Evolutionary conservation across 768 basidiomycete species (phyloP).

Genomic region (Psilocybe subaeruginosa): DNA sequence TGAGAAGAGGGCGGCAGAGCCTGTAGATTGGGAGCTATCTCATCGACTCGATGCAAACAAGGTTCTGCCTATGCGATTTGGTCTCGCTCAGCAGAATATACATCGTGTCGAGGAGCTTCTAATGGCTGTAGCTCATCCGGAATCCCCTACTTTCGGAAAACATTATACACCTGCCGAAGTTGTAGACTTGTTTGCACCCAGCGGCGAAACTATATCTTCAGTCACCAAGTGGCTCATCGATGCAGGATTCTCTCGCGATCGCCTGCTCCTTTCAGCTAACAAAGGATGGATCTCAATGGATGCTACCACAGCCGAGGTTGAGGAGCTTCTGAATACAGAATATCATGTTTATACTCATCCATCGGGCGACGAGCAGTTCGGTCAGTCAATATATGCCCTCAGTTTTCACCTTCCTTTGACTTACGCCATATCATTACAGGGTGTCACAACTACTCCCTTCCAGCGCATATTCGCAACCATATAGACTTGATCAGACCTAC

Average conservation of each 20-base stretch:
- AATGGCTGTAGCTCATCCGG: slow-evolving; percentile 52
- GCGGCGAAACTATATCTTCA: slow-evolving; percentile 41
- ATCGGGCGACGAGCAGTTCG: slow-evolving; percentile 41
- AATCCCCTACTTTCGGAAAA: slow-evolving; percentile 51
- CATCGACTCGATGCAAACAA: slow-evolving; percentile 29
- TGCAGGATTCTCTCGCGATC: slow-evolving; percentile 41
- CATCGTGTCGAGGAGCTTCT: slow-evolving; percentile 48
- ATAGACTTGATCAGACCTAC: slow-evolving; percentile 46
- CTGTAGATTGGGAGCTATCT: slow-evolving; percentile 31
- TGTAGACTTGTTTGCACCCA: slow-evolving; percentile 51
- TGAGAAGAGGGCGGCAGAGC: slow-evolving; percentile 33
- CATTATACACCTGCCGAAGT: slow-evolving; percentile 51
- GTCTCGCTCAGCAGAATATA: slow-evolving; percentile 50
- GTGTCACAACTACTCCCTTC: slow-evolving; percentile 42
- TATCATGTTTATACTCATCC: slow-evolving; percentile 48
- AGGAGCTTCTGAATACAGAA: slow-evolving; percentile 42
- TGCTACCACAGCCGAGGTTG: slow-evolving; percentile 45
- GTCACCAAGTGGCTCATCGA: slow-evolving; percentile 50
- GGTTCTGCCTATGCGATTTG: slow-evolving; percentile 51
- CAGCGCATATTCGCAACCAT: slow-evolving; percentile 42
- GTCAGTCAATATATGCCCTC: slow-evolving; percentile 20
- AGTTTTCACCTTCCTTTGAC: neutral
- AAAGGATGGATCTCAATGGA: slow-evolving; percentile 48
- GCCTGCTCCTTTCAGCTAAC: slow-evolving; percentile 40
- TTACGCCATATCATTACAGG: slow-evolving; percentile 24